phyloP scores from a whole-genome alignment of 108 stramenopile species.

The Cafeteria roenbergensis region DNA sequence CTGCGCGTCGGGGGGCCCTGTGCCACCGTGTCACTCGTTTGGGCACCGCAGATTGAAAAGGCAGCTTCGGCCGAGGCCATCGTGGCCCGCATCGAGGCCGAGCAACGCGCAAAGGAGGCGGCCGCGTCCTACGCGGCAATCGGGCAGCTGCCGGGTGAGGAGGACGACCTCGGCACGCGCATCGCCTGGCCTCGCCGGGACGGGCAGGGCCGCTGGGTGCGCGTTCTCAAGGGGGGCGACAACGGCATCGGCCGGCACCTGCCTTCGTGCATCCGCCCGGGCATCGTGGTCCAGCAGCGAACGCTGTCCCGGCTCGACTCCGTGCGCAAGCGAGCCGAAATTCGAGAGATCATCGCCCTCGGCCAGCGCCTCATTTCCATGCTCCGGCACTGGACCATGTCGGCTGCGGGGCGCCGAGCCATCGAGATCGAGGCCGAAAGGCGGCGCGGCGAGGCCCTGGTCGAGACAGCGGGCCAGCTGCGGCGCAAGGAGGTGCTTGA shows the following conservation, averaged over 20 bases:
- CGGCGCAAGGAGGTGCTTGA: too few species aligned
- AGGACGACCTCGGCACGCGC: neutral
- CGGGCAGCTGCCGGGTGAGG: neutral
- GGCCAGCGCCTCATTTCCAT: neutral
- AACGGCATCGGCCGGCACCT: neutral
- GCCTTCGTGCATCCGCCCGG: neutral
- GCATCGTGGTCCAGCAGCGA: neutral
- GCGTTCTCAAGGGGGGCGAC: neutral
- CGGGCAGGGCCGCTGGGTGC: neutral
- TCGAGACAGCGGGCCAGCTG: neutral
- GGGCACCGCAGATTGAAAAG: too few species aligned
- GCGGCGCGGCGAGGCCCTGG: neutral
- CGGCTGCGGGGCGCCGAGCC: too few species aligned
- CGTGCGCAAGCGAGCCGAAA: neutral
- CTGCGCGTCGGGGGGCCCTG: too few species aligned
- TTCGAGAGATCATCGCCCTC: neutral
- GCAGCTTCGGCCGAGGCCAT: too few species aligned
- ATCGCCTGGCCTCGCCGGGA: neutral
- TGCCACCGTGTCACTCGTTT: too few species aligned
- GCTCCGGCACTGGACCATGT: neutral
- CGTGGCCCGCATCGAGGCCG: too few species aligned
- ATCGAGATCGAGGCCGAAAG: neutral
- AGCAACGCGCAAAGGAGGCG: too few species aligned
- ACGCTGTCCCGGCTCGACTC: neutral
- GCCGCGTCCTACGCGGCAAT: too few species aligned